A percentile compares a stretch with the other conserved stretches of the same genome.
phyloP scores from a whole-genome alignment of 768 basidiomycete species.

The Pleurotus sapidus region DNA sequence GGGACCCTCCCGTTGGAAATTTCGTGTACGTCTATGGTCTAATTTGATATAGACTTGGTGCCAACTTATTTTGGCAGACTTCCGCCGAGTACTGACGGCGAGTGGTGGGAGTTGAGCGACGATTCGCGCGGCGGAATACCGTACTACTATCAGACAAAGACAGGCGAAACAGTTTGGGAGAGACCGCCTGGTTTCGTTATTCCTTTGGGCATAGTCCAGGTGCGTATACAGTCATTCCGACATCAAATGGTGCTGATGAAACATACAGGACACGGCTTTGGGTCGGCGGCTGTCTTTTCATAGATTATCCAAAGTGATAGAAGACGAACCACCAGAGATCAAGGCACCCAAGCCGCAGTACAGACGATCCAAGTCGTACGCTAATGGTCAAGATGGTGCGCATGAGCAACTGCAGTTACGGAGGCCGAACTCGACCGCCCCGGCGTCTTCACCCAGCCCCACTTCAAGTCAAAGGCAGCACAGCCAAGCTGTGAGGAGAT shows the following conservation, averaged over 20 bases:
- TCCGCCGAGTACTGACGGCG: slow-evolving; percentile 80
- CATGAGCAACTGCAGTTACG: slow-evolving; percentile 13
- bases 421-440: slow-evolving; percentile 1
- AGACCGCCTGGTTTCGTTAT: slow-evolving; percentile 89
- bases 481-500: slow-evolving; percentile 23
- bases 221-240: slow-evolving; percentile 22
- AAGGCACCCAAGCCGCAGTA: slow-evolving; percentile 12
- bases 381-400: slow-evolving; percentile 27
- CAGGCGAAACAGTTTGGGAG: slow-evolving; percentile 90
- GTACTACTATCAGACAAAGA: slow-evolving; percentile 94
- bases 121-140: slow-evolving; percentile 79
- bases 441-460: not conserved
- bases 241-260: slow-evolving; percentile 7
- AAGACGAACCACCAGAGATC: slow-evolving; percentile 4
- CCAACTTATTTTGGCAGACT: slow-evolving; percentile 42
- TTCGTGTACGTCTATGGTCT: slow-evolving; percentile 63
- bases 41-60: slow-evolving; percentile 14
- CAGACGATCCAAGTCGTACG: slow-evolving; percentile 35
- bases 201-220: slow-evolving; percentile 86
- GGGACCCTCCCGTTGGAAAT: slow-evolving; percentile 88
- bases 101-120: slow-evolving; percentile 96
- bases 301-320: slow-evolving; percentile 32
- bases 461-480: slow-evolving; percentile 13
- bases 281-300: slow-evolving; percentile 64
- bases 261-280: slow-evolving; percentile 61